phyloP scores from a whole-genome alignment of 2,329 filamentous ascomycete species.

The Tolypocladium amazonense region DNA sequence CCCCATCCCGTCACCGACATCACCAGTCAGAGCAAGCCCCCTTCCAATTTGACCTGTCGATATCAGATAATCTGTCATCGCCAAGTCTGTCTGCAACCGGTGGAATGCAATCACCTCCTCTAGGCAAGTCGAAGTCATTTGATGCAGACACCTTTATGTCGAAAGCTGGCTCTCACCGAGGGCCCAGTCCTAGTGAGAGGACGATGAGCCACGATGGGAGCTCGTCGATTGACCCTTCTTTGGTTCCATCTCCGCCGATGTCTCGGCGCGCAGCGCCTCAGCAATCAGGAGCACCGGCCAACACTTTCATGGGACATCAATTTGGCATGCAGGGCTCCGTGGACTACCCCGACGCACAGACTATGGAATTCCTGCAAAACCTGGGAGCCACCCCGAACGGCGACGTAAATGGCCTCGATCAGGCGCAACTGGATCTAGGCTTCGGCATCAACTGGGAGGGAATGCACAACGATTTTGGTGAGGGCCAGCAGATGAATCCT shows the following conservation, averaged over 20 bases:
- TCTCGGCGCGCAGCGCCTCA: constrained; percentile 25
- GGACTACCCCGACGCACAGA: constrained; percentile 37
- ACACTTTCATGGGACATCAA: constrained; percentile 20
- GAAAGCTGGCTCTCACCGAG: constrained; percentile 15
- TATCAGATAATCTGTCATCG: constrained; percentile 30
- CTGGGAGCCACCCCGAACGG: constrained; percentile 24
- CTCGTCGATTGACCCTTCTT: constrained; percentile 26
- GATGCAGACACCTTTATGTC: constrained; percentile 21
- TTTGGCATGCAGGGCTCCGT: constrained; percentile 21
- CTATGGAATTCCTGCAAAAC: constrained; percentile 42
- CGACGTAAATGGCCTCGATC: constrained; percentile 22
- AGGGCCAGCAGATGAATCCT: constrained; percentile 52
- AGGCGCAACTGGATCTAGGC: constrained; percentile 50
- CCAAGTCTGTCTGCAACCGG: constrained; percentile 25
- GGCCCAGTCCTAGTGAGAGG: constrained; percentile 18
- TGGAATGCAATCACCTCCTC: constrained; percentile 28
- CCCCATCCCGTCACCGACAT: constrained; percentile 13
- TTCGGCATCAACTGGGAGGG: constrained; percentile 56
- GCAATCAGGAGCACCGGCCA: constrained; percentile 13
- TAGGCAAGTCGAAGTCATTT: constrained; percentile 25
- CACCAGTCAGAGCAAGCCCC: constrained; percentile 19
- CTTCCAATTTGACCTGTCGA: constrained; percentile 23
- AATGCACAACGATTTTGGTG: constrained; percentile 51
- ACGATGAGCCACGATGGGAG: constrained; percentile 17
- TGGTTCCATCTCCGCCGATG: constrained; percentile 34